Percentiles rank a stretch among this genome's conserved stretches.
phyloP scores from a whole-genome alignment of 2,329 filamentous ascomycete genomes.

The Metarhizium guizhouense region DNA sequence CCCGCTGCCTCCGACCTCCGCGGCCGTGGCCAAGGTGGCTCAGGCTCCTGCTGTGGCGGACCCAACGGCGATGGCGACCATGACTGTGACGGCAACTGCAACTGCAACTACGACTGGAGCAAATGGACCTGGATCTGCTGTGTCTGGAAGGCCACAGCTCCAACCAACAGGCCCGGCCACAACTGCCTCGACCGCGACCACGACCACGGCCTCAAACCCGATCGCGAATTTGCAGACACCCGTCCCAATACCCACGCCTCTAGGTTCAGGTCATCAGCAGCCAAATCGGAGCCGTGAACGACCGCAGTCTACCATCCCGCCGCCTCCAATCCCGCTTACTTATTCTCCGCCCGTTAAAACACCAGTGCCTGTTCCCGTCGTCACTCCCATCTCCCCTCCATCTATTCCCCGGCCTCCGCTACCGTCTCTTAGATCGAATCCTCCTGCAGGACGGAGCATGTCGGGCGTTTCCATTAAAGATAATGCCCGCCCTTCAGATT shows the following conservation, averaged over 20 bases:
- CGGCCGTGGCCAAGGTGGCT: conserved; percentile 2
- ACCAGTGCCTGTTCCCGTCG: background rate
- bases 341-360: conserved; percentile 3
- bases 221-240: conserved; percentile 11
- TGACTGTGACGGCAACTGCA: background rate
- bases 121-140: background rate
- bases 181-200: conserved; percentile 4
- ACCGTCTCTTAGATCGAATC: background rate
- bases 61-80: background rate
- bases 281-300: conserved; percentile 14
- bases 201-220: conserved; percentile 3
- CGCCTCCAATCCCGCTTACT: conserved; percentile 1
- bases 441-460: conserved; percentile 3
- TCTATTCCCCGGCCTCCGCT: background rate
- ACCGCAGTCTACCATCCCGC: conserved; percentile 3
- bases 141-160: background rate
- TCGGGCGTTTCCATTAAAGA: conserved; percentile 10
- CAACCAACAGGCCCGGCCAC: conserved; percentile 1
- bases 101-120: no score
- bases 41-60: conserved; percentile 4
- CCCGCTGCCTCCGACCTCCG: conserved; percentile 14
- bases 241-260: conserved; percentile 9
- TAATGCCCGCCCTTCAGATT: conserved; percentile 21
- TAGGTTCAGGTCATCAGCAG: conserved; percentile 6
- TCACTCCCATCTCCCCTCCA: conserved; percentile 1